Conservation (phyloP, 768 basidiomycete genomes). For the Macrolepiota fuliginosa region DNA sequence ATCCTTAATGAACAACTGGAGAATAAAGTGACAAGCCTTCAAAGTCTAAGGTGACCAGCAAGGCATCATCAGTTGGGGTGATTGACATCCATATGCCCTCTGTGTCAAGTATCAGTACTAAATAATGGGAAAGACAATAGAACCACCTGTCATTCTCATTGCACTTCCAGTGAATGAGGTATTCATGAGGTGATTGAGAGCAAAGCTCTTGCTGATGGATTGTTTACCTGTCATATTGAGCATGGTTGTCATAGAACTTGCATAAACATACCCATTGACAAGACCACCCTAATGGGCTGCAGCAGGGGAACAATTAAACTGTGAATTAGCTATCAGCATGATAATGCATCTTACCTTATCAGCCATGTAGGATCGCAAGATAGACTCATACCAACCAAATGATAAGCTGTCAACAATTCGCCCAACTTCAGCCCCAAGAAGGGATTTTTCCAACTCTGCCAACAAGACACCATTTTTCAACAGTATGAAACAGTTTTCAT, state of each 20-base stretch:
- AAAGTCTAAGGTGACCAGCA: constrained; percentile 62
- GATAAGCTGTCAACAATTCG: constrained; percentile 54
- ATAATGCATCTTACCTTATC: constrained; percentile 35
- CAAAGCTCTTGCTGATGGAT: constrained; percentile 60
- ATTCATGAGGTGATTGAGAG: constrained; percentile 58
- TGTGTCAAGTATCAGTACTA: constrained; percentile 2
- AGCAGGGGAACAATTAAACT: not conserved
- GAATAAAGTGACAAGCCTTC: constrained; percentile 41
- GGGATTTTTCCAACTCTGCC: constrained; percentile 42
- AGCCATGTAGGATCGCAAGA: constrained; percentile 62
- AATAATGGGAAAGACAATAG: not conserved
- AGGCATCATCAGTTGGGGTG: constrained; percentile 50
- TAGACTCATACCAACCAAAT: constrained; percentile 64
- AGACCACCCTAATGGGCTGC: constrained; percentile 62
- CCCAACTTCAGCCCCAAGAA: constrained; percentile 58
- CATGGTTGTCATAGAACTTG: not conserved
- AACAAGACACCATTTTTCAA: constrained; percentile 54
- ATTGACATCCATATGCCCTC: constrained; percentile 71
- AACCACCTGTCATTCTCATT: constrained; percentile 53
- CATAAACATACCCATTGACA: constrained; percentile 50
- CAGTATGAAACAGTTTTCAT: constrained; percentile 60
- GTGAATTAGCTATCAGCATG: not conserved
- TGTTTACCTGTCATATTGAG: constrained; percentile 43
- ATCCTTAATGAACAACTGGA: not conserved
- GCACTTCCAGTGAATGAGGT: constrained; percentile 66